Evolutionary conservation across 1,284 basidiomycete genomes (phyloP).

Genomic region (Trichosporon sp.): DNA sequence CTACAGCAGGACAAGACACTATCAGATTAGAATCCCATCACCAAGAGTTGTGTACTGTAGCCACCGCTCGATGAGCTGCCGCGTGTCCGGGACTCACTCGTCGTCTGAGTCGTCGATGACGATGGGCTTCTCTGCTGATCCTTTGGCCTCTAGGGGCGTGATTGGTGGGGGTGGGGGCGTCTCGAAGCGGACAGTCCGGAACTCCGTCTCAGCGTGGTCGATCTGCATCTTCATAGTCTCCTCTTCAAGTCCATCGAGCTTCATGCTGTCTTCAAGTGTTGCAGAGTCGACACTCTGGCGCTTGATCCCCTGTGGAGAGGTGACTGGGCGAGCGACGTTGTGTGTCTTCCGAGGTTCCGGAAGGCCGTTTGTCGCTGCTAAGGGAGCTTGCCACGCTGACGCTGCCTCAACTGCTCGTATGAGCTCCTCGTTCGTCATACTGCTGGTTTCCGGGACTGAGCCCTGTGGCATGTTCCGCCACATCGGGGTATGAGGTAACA

Average conservation of each 20-base stretch:
- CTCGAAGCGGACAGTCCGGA: neutral
- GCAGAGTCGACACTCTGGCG: neutral
- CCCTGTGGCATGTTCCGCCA: neutral
- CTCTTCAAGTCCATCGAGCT: neutral
- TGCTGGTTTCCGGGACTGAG: neutral
- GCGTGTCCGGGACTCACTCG: too few relatives aligned
- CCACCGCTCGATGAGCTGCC: too few relatives aligned
- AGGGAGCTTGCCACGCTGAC: neutral
- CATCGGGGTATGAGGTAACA: neutral
- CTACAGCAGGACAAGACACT: too few relatives aligned
- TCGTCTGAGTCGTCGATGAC: neutral
- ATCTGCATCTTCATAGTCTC: neutral
- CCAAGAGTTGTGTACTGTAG: too few relatives aligned
- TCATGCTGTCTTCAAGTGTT: neutral
- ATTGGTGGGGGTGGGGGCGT: neutral
- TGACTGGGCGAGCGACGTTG: neutral
- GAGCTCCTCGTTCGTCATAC: neutral
- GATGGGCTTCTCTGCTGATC: neutral
- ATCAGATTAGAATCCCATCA: too few relatives aligned
- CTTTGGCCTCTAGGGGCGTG: neutral
- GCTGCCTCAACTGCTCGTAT: neutral
- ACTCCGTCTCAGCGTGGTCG: neutral
- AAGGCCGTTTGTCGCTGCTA: neutral
- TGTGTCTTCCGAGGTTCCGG: neutral
- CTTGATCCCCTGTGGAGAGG: neutral